These are phyloP conservation scores for Macrotyloma uniflorum DNA, from an alignment of 306 rosid species.

Conservation along the genomic window DNA sequence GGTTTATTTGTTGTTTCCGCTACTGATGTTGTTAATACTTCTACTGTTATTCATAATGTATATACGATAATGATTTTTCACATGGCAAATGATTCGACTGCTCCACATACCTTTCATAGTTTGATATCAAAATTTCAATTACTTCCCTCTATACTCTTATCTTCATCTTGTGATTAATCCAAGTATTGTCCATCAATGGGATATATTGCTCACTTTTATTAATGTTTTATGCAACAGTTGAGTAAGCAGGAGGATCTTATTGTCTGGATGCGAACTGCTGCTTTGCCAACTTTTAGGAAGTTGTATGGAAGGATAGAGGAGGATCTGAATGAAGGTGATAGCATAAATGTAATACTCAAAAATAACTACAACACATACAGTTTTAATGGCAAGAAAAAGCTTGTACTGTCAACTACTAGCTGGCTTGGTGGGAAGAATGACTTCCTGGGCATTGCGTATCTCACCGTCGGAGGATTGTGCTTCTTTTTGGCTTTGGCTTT, in stretches of 20 bases:
- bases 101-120: not conserved
- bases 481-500: conserved; percentile 82
- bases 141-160: not conserved
- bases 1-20: not conserved
- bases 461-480: conserved; percentile 90
- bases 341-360: conserved; percentile 44
- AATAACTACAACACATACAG: conserved; percentile 77
- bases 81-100: conserved; percentile 4
- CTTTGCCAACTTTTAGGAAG: conserved; percentile 80
- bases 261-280: conserved; percentile 90
- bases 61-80: not conserved
- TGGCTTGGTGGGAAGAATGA: conserved; percentile 89
- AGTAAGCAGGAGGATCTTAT: conserved; percentile 78
- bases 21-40: not conserved
- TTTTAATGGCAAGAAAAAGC: conserved; percentile 77
- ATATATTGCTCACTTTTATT: conserved; percentile 36
- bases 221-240: conserved; percentile 56
- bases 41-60: not conserved
- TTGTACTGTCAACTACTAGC: conserved; percentile 72
- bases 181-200: conserved; percentile 17
- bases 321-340: conserved; percentile 58
- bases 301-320: conserved; percentile 73
- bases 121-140: not conserved
- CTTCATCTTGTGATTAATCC: conserved; percentile 2
- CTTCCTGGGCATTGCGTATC: conserved; percentile 84